A percentile compares a stretch with the other conserved stretches of the same genome.
Conservation (phyloP, 495 filamentous ascomycete species). For the Rhypophila decipiens region DNA sequence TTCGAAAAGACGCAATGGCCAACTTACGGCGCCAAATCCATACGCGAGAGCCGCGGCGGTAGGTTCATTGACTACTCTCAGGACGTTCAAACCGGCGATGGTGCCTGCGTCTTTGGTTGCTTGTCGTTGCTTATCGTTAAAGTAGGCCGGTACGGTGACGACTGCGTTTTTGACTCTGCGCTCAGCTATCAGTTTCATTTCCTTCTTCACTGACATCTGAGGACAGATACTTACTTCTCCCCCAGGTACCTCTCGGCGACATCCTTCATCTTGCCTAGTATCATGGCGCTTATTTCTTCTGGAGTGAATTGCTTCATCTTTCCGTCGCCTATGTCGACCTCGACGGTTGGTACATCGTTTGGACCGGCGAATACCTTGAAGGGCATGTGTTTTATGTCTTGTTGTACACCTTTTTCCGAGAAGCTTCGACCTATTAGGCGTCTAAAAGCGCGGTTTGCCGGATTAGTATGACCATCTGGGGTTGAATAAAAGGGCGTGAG, state of each 20-base stretch:
- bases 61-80: constrained; percentile 90
- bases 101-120: constrained; percentile 90
- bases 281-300: constrained; percentile 78
- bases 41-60: constrained; percentile 80
- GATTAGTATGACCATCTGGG: neutral
- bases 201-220: neutral
- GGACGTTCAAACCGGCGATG: constrained; percentile 85
- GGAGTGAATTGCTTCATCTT: constrained; percentile 64
- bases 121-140: constrained; percentile 94
- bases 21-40: constrained; percentile 59
- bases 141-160: constrained; percentile 91
- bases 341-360: constrained; percentile 69
- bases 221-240: constrained; percentile 46
- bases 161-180: constrained; percentile 82
- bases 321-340: constrained; percentile 65
- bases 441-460: constrained; percentile 35
- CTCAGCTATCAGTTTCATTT: too few species aligned
- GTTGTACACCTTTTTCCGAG: constrained; percentile 70
- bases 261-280: constrained; percentile 90
- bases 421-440: constrained; percentile 83
- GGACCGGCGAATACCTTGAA: constrained; percentile 67
- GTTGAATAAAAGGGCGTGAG: neutral
- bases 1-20: neutral
- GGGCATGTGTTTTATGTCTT: constrained; percentile 77
- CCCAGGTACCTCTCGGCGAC: constrained; percentile 82